Base-by-base conservation (phyloP, 441 rosid genomes). In the Monsonia emarginata region DNA sequence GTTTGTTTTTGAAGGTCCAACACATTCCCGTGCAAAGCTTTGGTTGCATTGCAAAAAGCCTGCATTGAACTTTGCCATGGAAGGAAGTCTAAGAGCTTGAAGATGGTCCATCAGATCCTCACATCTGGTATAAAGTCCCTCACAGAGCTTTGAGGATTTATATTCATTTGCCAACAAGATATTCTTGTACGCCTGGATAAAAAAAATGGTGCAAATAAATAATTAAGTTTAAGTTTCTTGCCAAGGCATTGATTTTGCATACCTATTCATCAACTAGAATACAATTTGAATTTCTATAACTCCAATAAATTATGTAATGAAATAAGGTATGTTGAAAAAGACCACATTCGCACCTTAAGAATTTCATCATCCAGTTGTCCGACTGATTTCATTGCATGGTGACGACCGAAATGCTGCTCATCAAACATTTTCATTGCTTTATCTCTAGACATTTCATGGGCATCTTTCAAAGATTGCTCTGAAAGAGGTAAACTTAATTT, bases 51-150 rank as follows among this genome's bases (percentile, higher is more conserved):
- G 88, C 54, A 83, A 76, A 76, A 89, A 85, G 67, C 99, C 99
- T 8, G 97, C 96, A 72, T 89, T 89, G 76, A 94, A 94, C 78
- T 94, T 94, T 65, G 99, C 96, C 97, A 94, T 91, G 60, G 99
- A 89, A 76, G 99, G 99, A 78, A 91, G 97, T 67, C 89, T 82
- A 67, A 94, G 99, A 78, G 86, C 82, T 74, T 94, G 99, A 82
- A 94, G 92, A 68, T 85, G 96, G 83, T 94, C 99, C 99, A 94
- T 91, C 75, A 75, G 86, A 79, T 91, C 99, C 79, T 94, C 99
- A 48, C 99, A 94, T 64, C 59, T 84, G 38, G 89, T 81, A 75
- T 85, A 94, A 36, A 88, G 72, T 14, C 83, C 71, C 83, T 94
- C 99, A 4, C 99, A 94, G 44, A 89, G 89, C 80, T 86, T 94